Evolutionary conservation across 2,329 filamentous ascomycete genomes (phyloP), one percentile per base, ranked within the genome.

Genomic region (Rutstroemia sp.): DNA sequence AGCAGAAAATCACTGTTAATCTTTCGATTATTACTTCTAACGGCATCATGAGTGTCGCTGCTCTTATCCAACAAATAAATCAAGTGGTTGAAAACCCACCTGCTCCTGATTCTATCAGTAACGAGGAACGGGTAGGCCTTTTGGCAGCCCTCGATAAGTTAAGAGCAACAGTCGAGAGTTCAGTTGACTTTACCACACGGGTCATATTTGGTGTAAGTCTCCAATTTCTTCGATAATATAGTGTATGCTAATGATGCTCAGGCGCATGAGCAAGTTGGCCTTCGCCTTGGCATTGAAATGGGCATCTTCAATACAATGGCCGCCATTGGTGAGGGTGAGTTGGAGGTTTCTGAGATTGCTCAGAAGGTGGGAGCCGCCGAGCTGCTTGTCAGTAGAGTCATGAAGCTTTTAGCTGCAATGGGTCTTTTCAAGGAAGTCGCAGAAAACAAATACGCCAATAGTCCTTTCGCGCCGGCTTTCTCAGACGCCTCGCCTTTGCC

Each of bases 271-370:
- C 14, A 56, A 47, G 34, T 41, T 5, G 37, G 37, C 14, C n/a
- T 51, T 39, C 53, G 53, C 17, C 7, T 38, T 17, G 50, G 30
- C 8, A 38, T 52, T 9, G 37, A 56, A 27, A 56, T 50, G 38
- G 53, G 53, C 4, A 21, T 56, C 25, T 56, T 51, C 9, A 45
- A 56, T 19, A 51, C 27, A 9, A 41, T 56, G 16, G 47, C 34
- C 5, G 34, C 34, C 2, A 50, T 50, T 44, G 45, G 27, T 2
- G n/a, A 21, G 41, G 30, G 34, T 10, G 37, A 47, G 30, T 19
- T 56, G 23, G 25, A 6, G 3, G 34, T 38, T 4, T 30, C 37
- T 16, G 37, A 48, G 30, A 5, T 56, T 56, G 21, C 53, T 7
- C 17, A 56, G 14, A 50, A 17, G 9, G 47, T 44, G 7, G 46